A percentile compares a stretch with the other conserved stretches of the same genome.
These are phyloP conservation scores for Ophiosphaerella narmari DNA, from an alignment of 2,329 filamentous ascomycete genomes.

Conservation along the genomic window DNA sequence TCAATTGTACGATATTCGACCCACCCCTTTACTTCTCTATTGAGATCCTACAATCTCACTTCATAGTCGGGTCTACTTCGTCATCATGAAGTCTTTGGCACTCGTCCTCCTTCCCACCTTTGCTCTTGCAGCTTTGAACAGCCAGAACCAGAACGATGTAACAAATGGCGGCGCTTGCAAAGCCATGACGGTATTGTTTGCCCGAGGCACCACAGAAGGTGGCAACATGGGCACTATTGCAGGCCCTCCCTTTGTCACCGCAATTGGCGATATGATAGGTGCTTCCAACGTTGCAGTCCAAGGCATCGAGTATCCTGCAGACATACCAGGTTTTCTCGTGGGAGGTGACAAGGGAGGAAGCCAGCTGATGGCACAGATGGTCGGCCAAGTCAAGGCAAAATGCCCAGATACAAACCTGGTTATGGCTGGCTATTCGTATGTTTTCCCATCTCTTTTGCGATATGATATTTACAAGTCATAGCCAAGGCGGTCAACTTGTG, in stretches of 20 bases:
- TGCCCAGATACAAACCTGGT: conserved; percentile 55
- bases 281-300: conserved; percentile 56
- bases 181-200: conserved; percentile 59
- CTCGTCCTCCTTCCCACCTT: conserved; percentile 15
- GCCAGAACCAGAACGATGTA: conserved; percentile 33
- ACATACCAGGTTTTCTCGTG: conserved; percentile 50
- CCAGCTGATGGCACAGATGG: conserved; percentile 50
- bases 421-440: conserved; percentile 55
- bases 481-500: conserved; percentile 50
- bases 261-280: conserved; percentile 48
- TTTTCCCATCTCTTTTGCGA: conserved; percentile 12
- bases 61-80: background rate
- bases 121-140: conserved; percentile 24
- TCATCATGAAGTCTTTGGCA: conserved; percentile 20
- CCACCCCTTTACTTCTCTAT: background rate
- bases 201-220: conserved; percentile 59
- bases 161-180: conserved; percentile 45
- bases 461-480: conserved; percentile 7
- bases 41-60: background rate
- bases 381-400: conserved; percentile 45
- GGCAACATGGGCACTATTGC: conserved; percentile 58
- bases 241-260: conserved; percentile 58
- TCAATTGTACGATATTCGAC: background rate
- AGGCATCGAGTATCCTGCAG: conserved; percentile 60
- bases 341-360: conserved; percentile 54